Evolutionary conservation across 2,329 filamentous ascomycete genomes (phyloP).

Genomic region (Aspergillus pseudoviridinutans): DNA sequence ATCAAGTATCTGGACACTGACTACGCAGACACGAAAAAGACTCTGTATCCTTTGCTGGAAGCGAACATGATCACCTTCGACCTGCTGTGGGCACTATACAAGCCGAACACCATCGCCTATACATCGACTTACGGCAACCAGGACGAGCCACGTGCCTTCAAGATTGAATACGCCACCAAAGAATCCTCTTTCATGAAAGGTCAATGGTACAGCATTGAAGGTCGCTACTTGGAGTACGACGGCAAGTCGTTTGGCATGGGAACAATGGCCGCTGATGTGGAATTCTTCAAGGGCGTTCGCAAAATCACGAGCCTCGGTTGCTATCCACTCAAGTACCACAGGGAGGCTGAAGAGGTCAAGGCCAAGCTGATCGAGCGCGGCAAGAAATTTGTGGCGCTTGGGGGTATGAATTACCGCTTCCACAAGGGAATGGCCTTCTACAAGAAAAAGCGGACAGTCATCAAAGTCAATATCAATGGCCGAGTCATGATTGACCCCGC

Average conservation of each 20-base stretch:
- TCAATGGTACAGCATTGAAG: constrained; percentile 72
- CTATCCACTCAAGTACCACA: constrained; percentile 78
- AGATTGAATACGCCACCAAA: constrained; percentile 71
- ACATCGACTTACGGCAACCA: constrained; percentile 70
- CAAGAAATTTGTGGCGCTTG: constrained; percentile 76
- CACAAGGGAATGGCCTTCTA: constrained; percentile 81
- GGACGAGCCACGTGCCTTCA: constrained; percentile 78
- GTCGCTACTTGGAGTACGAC: constrained; percentile 76
- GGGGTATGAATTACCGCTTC: constrained; percentile 76
- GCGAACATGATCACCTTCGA: constrained; percentile 86
- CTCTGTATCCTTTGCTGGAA: constrained; percentile 73
- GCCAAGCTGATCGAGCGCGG: constrained; percentile 71
- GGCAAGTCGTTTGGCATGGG: constrained; percentile 81
- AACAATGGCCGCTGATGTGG: constrained; percentile 64
- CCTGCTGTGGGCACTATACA: constrained; percentile 82
- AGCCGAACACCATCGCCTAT: constrained; percentile 77
- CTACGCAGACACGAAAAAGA: constrained; percentile 73
- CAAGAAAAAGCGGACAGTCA: constrained; percentile 70
- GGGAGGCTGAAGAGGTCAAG: constrained; percentile 62
- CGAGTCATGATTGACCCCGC: constrained; percentile 84
- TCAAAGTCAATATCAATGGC: constrained; percentile 81
- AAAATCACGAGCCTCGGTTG: constrained; percentile 75
- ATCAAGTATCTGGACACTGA: constrained; percentile 76
- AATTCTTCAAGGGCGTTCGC: constrained; percentile 71
- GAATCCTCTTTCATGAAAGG: constrained; percentile 66